Conservation (phyloP, 2,329 filamentous ascomycete genomes). For the Apiospora koreana region DNA sequence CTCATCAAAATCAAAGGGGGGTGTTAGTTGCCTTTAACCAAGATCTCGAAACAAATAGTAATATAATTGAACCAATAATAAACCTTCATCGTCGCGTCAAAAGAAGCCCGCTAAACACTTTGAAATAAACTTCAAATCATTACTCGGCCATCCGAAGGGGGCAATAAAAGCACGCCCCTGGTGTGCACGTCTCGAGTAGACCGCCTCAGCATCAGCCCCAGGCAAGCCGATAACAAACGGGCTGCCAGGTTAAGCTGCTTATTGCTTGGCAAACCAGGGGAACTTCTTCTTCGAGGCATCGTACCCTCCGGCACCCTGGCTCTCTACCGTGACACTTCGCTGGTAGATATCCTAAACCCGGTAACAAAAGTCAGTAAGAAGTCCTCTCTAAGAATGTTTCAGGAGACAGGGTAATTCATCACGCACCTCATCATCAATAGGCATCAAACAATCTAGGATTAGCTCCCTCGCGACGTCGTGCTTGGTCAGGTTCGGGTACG, state of each 20-base stretch:
- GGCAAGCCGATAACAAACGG: neutral
- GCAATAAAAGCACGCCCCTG: neutral
- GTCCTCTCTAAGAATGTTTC: neutral
- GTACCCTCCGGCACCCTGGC: conserved; percentile 41
- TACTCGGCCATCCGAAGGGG: neutral
- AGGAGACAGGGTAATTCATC: neutral
- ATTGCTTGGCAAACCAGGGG: conserved; percentile 59
- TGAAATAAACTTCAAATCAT: neutral
- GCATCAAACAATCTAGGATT: conserved; percentile 79
- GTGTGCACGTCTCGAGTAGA: neutral
- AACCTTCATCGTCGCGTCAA: neutral
- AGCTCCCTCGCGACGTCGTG: conserved; percentile 73
- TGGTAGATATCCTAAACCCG: conserved; percentile 61
- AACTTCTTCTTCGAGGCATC: conserved; percentile 65
- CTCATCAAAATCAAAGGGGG: neutral
- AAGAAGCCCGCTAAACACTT: neutral
- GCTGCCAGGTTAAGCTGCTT: neutral
- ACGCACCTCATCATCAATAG: conserved; percentile 84
- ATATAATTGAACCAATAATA: neutral
- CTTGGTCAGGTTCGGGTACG: conserved; percentile 72
- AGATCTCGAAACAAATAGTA: neutral
- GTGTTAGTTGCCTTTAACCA: neutral
- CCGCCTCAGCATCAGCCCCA: neutral
- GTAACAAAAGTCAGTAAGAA: neutral
- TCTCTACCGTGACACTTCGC: conserved; percentile 61